Evolutionary conservation across 345 rosid genomes (phyloP), one percentile per base, ranked within the genome.

Genomic region (Excoecaria cochinchinensis): DNA sequence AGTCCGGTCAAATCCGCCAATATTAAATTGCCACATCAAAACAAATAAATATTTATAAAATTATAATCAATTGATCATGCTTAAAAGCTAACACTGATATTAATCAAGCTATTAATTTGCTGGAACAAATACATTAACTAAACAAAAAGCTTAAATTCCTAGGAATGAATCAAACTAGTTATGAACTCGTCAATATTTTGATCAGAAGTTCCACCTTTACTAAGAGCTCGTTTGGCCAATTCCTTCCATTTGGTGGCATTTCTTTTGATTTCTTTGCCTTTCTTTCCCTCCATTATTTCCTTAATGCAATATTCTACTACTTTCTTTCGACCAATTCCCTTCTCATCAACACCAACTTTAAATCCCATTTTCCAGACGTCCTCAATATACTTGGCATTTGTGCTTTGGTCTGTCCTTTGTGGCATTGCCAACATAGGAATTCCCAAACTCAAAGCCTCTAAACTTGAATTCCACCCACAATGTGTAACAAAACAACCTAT

Each of bases 371-470:
- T 75, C 86, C 89, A 84, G 0, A 87, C 78, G 65, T 87, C 86
- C 77, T 66, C 78, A 6, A 84, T 39, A 8, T 19, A 77, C 75
- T 84, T 81, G 1, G 86, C 78, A 24, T 83, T 84, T 8, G 85
- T 81, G 44, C 73, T 40, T 55, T 87, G 90, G 62, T 85, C 88
- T 4, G 70, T 71, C 81, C 85, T 83, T 17, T 79, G 85, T 0
- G 88, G 88, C 76, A 85, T 63, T 8, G 81, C 86, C 74, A 83
- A 84, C 78, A 85, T 67, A 42, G 85, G 87, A 9, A 84, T 82
- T 13, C 84, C 86, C 63, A 86, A 70, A 62, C 89, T 59, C 63
- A 86, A 31, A 7, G 84, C 85, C 68, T 86, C 89, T 12, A 79
- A 6, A 0, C 67, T 57, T 2, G 87, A 87, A 75, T 79, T 87